Percentiles rank a stretch among this genome's conserved stretches.
Evolutionary conservation across 208 protist genomes (phyloP).

Genomic region (Acanthamoeba polyphaga): DNA sequence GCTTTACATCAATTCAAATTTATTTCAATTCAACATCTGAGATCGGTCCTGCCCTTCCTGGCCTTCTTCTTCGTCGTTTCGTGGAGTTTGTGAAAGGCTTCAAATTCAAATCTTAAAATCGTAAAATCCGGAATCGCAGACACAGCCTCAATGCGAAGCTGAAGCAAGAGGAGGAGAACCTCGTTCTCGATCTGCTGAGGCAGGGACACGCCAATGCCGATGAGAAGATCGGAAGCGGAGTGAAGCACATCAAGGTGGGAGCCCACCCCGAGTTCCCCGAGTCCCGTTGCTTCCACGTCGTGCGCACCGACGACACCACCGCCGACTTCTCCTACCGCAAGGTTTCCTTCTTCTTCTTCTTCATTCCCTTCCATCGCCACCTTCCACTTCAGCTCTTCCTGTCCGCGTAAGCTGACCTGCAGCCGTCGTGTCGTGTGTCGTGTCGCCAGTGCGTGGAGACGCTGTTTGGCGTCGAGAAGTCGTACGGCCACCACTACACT

Average conservation of each 20-base stretch:
- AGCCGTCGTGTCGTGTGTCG: neutral
- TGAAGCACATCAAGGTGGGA: conserved; percentile 9
- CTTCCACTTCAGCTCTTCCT: neutral
- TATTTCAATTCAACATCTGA: too few relatives aligned
- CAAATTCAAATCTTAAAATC: too few relatives aligned
- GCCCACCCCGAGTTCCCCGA: neutral
- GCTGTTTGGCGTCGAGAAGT: neutral
- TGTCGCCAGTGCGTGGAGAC: conserved; percentile 1
- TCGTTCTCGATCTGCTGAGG: neutral
- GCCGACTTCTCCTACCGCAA: conserved; percentile 32
- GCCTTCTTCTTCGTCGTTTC: neutral
- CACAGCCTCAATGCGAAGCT: neutral
- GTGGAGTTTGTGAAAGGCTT: neutral
- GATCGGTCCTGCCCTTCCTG: too few relatives aligned
- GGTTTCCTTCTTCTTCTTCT: neutral
- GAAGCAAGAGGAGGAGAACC: neutral
- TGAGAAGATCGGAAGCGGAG: neutral
- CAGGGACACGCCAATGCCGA: neutral
- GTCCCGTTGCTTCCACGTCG: conserved; percentile 6
- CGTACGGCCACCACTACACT: neutral
- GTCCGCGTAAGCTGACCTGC: neutral
- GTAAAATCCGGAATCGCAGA: neutral
- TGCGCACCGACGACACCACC: conserved; percentile 22
- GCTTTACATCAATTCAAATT: too few relatives aligned
- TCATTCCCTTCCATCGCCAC: neutral